Evolutionary conservation across 257 asterid species (phyloP).

Genomic region (Solanum pennellii): DNA sequence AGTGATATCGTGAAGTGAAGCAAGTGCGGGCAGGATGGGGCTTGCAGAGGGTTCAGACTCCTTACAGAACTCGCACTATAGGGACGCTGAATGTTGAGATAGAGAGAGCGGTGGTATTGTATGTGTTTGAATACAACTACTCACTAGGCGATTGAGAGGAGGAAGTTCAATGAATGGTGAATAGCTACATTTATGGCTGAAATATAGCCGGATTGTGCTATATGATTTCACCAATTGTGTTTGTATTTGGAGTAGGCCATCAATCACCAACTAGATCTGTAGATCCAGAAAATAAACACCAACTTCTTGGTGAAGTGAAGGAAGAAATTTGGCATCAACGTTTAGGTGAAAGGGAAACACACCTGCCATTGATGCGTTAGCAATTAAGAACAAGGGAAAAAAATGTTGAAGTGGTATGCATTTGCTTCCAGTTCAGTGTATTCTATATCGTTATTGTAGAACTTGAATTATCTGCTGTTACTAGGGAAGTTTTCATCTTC

Average conservation of each 20-base stretch:
- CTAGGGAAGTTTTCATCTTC: constrained; percentile 20
- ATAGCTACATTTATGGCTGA: neutral
- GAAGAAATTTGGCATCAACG: neutral
- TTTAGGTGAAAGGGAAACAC: neutral
- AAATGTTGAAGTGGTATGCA: neutral
- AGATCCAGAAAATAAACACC: neutral
- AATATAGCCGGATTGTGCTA: neutral
- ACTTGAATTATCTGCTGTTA: neutral
- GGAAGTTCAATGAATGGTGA: neutral
- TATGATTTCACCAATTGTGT: neutral
- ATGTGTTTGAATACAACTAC: neutral
- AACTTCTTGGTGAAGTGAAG: neutral
- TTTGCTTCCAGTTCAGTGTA: neutral
- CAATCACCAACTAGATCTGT: neutral
- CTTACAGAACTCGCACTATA: neutral
- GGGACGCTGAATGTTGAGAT: neutral
- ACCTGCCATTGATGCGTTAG: neutral
- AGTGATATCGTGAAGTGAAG: neutral
- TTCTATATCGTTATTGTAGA: neutral
- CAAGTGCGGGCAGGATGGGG: neutral
- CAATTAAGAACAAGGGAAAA: neutral
- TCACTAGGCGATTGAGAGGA: neutral
- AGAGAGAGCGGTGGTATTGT: neutral
- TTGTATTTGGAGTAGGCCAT: neutral
- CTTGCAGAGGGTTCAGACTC: neutral